Percentiles rank a stretch among this genome's conserved stretches.
These are phyloP conservation scores for Suillus occidentalis DNA, from an alignment of 768 basidiomycete species.

Conservation along the genomic window DNA sequence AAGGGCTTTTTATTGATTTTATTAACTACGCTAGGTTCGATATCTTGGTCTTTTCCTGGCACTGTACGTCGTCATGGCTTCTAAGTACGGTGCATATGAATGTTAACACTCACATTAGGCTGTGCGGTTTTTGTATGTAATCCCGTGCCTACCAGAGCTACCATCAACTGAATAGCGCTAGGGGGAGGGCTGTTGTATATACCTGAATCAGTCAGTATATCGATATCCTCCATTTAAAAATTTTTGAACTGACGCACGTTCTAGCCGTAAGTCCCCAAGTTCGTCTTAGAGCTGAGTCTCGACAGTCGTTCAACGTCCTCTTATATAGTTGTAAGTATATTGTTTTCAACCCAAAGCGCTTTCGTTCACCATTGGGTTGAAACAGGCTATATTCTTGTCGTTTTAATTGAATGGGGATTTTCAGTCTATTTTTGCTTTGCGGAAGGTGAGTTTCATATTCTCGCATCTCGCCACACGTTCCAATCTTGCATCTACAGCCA, in stretches of 20 bases:
- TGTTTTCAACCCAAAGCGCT: neutral
- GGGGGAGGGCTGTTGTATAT: slow-evolving; percentile 2
- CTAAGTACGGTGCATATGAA: neutral
- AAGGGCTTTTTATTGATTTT: neutral
- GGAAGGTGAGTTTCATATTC: neutral
- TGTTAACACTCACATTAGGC: neutral
- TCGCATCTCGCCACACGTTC: neutral
- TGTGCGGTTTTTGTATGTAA: neutral
- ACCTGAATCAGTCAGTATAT: neutral
- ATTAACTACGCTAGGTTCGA: neutral
- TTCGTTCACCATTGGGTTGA: neutral
- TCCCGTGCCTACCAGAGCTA: neutral
- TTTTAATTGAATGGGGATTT: neutral
- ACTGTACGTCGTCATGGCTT: neutral
- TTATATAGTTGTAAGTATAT: neutral
- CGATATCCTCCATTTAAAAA: neutral
- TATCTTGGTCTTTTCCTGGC: neutral
- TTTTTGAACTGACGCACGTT: neutral
- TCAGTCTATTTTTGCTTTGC: slow-evolving; percentile 3
- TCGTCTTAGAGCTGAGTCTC: no score
- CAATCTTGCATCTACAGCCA: neutral
- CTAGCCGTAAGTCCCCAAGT: neutral
- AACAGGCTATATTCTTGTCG: neutral
- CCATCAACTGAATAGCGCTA: neutral
- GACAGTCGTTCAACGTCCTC: neutral